Evolutionary conservation across 306 rosid genomes (phyloP).

Genomic region (Coriaria nepalensis): DNA sequence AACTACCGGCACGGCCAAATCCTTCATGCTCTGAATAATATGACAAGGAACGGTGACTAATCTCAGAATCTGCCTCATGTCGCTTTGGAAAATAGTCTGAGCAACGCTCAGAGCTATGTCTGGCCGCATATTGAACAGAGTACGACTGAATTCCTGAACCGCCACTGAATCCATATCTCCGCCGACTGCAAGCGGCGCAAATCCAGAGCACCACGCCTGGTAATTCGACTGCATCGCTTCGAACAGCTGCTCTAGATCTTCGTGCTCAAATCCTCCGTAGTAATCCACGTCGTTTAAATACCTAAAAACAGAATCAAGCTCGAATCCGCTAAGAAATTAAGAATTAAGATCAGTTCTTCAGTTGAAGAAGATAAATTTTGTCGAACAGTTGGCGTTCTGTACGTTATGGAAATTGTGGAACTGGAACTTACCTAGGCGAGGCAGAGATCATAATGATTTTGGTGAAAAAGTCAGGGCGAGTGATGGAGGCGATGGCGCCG

Average conservation of each 20-base stretch:
- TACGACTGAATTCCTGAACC: conserved; percentile 77
- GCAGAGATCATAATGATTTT: conserved; percentile 48
- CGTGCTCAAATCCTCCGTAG: conserved; percentile 77
- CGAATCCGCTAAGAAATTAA: no score
- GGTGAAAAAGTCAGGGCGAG: conserved; percentile 56
- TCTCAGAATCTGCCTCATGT: conserved; percentile 40
- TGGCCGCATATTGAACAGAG: conserved; percentile 82
- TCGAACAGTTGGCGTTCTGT: no score
- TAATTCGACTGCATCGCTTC: conserved; percentile 52
- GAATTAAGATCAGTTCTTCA: no score
- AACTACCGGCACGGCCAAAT: conserved; percentile 70
- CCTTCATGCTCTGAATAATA: conserved; percentile 58
- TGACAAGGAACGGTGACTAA: conserved; percentile 56
- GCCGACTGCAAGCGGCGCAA: conserved; percentile 69
- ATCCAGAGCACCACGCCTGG: conserved; percentile 81
- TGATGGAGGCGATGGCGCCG: conserved; percentile 50
- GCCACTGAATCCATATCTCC: conserved; percentile 85
- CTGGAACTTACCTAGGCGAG: conserved; percentile 44
- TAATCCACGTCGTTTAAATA: conserved; percentile 61
- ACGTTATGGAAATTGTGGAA: not conserved
- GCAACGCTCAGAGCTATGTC: conserved; percentile 64
- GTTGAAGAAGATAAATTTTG: no score
- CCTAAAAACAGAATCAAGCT: conserved; percentile 14
- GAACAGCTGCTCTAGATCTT: conserved; percentile 55
- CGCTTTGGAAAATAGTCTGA: conserved; percentile 55